Conservation (phyloP, 768 basidiomycete species). For the Rubroboletus pulcherrimus region DNA sequence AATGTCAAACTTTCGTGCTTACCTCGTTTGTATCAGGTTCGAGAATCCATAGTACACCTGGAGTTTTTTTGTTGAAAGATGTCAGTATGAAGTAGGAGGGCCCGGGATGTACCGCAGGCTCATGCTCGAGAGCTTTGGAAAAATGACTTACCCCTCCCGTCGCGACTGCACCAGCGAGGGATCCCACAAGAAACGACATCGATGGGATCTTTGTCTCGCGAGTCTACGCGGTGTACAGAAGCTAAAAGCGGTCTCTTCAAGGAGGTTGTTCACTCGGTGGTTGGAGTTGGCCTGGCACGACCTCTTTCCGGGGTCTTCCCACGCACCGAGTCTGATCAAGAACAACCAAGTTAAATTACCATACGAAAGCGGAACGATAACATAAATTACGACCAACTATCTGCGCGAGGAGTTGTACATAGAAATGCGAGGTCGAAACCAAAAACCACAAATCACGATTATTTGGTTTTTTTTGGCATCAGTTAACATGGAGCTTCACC, state of each 20-base stretch:
- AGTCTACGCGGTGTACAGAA: background rate
- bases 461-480: background rate
- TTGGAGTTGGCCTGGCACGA: background rate
- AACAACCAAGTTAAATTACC: background rate
- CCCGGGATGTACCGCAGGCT: too few species aligned
- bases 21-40: slow-evolving; percentile 58
- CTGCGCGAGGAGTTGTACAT: slow-evolving; percentile 2
- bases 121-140: background rate
- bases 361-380: background rate
- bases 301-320: background rate
- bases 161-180: slow-evolving; percentile 65
- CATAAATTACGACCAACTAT: slow-evolving; percentile 6
- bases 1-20: background rate
- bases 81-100: background rate
- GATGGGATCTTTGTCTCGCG: background rate
- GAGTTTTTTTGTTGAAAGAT: background rate
- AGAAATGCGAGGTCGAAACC: background rate
- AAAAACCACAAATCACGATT: background rate
- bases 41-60: slow-evolving; percentile 74
- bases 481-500: slow-evolving; percentile 26
- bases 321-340: background rate
- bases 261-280: background rate
- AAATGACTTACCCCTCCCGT: slow-evolving; percentile 54
- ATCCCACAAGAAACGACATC: slow-evolving; percentile 62
- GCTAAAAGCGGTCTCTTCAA: background rate